A percentile compares a stretch with the other conserved stretches of the same genome.
phyloP scores from a whole-genome alignment of 495 filamentous ascomycete genomes.

The Clohesyomyces aquaticus region DNA sequence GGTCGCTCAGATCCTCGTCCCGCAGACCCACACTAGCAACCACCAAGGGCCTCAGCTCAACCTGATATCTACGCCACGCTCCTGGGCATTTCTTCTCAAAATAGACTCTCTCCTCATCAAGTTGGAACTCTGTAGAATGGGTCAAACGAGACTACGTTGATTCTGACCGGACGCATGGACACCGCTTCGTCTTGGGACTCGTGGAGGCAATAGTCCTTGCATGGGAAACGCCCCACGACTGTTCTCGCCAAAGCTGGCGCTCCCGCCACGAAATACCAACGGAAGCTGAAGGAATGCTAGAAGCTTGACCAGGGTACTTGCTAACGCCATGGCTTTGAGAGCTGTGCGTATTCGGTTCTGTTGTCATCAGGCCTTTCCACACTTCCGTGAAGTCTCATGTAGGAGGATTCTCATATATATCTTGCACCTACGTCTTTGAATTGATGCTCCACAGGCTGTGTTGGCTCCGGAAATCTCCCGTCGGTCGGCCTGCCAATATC shows the following conservation, averaged over 20 bases:
- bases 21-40: conserved; percentile 5
- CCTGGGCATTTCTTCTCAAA: conserved; percentile 22
- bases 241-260: not conserved
- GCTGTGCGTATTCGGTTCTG: not conserved
- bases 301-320: not conserved
- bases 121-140: conserved; percentile 4
- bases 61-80: conserved; percentile 28
- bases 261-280: not conserved
- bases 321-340: not conserved
- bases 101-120: conserved; percentile 21
- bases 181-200: conserved; percentile 9
- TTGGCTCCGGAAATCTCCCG: not conserved
- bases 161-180: conserved; percentile 15
- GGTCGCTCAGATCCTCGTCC: conserved; percentile 3
- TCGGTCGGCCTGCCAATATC: not conserved
- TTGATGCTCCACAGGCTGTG: not conserved
- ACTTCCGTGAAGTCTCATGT: not conserved
- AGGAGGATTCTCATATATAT: conserved; percentile 23
- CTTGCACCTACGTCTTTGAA: not conserved
- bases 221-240: not conserved
- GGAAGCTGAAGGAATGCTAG: not conserved
- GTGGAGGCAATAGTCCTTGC: not conserved
- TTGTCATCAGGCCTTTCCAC: conserved; percentile 5
- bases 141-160: not conserved
- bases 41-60: conserved; percentile 26